Evolutionary conservation across 768 basidiomycete genomes (phyloP).

Genomic region (Cystofilobasidium ferigula): DNA sequence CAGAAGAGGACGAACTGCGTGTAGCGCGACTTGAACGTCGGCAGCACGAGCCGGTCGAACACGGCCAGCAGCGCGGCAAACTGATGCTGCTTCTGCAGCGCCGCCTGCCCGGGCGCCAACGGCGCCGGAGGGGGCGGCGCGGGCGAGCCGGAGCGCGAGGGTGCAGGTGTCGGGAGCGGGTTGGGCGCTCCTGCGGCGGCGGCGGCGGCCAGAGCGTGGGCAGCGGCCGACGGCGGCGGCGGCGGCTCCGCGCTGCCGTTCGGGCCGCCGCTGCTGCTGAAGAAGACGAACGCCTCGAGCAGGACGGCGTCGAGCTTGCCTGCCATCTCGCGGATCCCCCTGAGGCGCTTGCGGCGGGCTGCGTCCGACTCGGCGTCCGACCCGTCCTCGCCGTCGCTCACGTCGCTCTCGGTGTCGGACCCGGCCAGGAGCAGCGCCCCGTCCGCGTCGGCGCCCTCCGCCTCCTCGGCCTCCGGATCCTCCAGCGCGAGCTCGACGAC

Average conservation of each 20-base stretch:
- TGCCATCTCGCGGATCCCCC: slow-evolving; percentile 73
- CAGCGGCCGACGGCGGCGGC: not conserved
- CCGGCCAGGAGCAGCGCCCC: slow-evolving; percentile 26
- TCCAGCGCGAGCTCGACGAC: slow-evolving; percentile 45
- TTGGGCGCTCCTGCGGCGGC: not conserved
- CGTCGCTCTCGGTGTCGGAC: slow-evolving; percentile 31
- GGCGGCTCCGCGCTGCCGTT: not conserved
- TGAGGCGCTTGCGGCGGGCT: slow-evolving; percentile 39
- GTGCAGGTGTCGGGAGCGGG: slow-evolving; percentile 4
- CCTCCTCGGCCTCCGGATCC: slow-evolving; percentile 48
- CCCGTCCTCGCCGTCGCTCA: slow-evolving; percentile 25
- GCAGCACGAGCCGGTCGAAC: slow-evolving; percentile 85
- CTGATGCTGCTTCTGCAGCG: slow-evolving; percentile 46
- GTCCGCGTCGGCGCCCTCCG: slow-evolving; percentile 28
- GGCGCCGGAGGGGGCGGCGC: slow-evolving; percentile 22
- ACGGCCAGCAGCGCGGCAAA: slow-evolving; percentile 83
- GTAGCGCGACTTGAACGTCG: slow-evolving; percentile 92
- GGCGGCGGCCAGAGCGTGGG: not conserved
- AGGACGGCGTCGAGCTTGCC: slow-evolving; percentile 83
- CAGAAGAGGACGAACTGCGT: slow-evolving; percentile 96
- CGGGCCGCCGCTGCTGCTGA: slow-evolving; percentile 37
- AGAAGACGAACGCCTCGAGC: slow-evolving; percentile 72
- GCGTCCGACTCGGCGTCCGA: slow-evolving; percentile 31
- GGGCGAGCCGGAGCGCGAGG: slow-evolving; percentile 4
- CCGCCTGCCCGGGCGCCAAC: slow-evolving; percentile 34